Evolutionary conservation across 352 stramenopile genomes (phyloP), one percentile per base, ranked within the genome.

Genomic region (Pythium dissimile): DNA sequence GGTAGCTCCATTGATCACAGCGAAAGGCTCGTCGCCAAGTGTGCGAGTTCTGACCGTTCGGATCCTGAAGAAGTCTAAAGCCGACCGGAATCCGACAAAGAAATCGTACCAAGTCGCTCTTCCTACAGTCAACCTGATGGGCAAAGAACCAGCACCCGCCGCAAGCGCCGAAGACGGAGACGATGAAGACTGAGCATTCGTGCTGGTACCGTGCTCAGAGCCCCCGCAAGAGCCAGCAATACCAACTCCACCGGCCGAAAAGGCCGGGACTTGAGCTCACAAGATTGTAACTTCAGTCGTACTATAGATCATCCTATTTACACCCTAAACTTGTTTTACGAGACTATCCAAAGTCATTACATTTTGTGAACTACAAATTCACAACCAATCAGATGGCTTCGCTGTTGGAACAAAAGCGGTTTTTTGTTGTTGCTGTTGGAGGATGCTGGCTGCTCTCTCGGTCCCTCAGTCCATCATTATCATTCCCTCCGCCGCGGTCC

Each of bases 151-250:
- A 13, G 7, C 10, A 1, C 15, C 10, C 13, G 15, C 28, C 1
- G 2, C n/a, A 16, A 12, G 16, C 27, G n/a, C 37, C 42, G 28
- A 45, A 26, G 45, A 46, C 27, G 30, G n/a, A 15, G 16, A 56
- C 45, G 55, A 43, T 12, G 45, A 15, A 1, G 27, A 48, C n/a
- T 62, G 55, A 45, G 45, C 55, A 11, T 44, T 62, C 11, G 35
- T 62, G n/a, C 46, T 62, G 18, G 57, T 59, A 9, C 45, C 45
- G 6, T 35, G 37, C 10, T 20, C 43, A 41, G 5, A 41, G 23
- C 1, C n/a, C 5, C 2, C 51, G 20, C 6, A 20, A 7, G 10
- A 44, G 18, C n/a, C n/a, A n/a, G n/a, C n/a, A n/a, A n/a, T n/a
- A n/a, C n/a, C n/a, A n/a, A n/a, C n/a, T n/a, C n/a, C n/a, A n/a